phyloP scores from a whole-genome alignment of 345 rosid species.

The Bruguiera parviflora region DNA sequence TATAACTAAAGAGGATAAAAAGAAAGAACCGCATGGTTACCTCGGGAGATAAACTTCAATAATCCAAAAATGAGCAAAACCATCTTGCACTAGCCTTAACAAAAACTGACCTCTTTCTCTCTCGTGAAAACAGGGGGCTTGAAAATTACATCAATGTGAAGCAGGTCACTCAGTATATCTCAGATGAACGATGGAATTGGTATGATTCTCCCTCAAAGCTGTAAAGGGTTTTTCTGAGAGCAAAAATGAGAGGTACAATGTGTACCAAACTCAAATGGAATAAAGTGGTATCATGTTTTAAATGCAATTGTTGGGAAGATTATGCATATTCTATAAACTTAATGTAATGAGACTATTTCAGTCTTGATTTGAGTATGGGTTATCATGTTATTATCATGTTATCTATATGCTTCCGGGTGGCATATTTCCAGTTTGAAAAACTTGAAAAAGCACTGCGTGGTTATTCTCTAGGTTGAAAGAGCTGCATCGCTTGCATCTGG shows the following conservation, averaged over 20 bases:
- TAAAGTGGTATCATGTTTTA: too few relatives aligned
- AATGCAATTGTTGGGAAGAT: too few relatives aligned
- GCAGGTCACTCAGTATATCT: conserved; percentile 78
- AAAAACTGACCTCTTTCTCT: background rate
- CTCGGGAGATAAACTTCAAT: background rate
- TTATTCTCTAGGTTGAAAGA: too few relatives aligned
- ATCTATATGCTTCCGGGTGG: too few relatives aligned
- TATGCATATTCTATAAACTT: too few relatives aligned
- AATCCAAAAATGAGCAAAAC: background rate
- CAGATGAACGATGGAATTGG: conserved; percentile 94
- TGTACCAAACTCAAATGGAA: too few relatives aligned
- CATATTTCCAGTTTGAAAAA: too few relatives aligned
- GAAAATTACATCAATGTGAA: conserved; percentile 87
- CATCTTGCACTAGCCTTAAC: background rate
- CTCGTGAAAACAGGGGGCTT: conserved; percentile 60
- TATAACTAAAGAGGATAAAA: background rate
- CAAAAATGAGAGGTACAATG: background rate
- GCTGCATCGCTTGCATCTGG: too few relatives aligned
- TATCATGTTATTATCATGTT: too few relatives aligned
- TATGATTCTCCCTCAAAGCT: conserved; percentile 73
- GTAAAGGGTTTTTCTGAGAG: conserved; percentile 26
- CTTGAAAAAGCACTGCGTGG: too few relatives aligned
- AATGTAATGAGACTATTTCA: too few relatives aligned
- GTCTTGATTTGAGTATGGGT: too few relatives aligned
- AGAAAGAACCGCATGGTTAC: background rate